phyloP scores from a whole-genome alignment of 2,329 filamentous ascomycete species.

The Ceratocystiopsis sp. region DNA sequence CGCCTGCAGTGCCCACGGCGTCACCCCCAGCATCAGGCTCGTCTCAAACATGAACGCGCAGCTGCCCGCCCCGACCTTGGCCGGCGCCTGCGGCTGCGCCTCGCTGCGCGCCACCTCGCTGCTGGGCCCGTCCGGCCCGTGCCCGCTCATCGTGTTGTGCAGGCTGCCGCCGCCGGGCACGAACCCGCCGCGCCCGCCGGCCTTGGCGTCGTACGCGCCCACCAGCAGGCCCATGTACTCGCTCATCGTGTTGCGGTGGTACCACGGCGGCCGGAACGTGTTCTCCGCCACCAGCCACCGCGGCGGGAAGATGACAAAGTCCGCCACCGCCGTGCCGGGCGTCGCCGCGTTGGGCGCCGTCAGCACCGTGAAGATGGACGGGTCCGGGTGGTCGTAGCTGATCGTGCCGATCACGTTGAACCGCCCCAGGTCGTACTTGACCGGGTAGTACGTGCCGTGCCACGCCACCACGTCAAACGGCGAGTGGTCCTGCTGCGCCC shows the following conservation, averaged over 20 bases:
- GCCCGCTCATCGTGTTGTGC: constrained; percentile 58
- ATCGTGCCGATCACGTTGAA: constrained; percentile 61
- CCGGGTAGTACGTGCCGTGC: constrained; percentile 67
- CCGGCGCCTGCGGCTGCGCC: constrained; percentile 28
- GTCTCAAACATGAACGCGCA: constrained; percentile 57
- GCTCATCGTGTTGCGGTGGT: constrained; percentile 51
- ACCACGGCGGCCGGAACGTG: constrained; percentile 57
- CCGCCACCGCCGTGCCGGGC: constrained; percentile 46
- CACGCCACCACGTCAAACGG: constrained; percentile 68
- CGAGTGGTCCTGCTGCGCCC: constrained; percentile 44
- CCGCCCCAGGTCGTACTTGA: constrained; percentile 65
- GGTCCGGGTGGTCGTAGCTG: constrained; percentile 63
- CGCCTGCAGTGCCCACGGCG: constrained; percentile 47
- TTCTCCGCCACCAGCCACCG: constrained; percentile 53
- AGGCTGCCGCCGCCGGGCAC: constrained; percentile 41
- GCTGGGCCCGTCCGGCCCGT: constrained; percentile 40
- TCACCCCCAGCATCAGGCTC: constrained; percentile 53
- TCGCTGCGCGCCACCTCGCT: constrained; percentile 38
- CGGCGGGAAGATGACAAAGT: constrained; percentile 59
- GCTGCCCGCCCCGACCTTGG: constrained; percentile 41
- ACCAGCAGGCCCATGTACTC: constrained; percentile 47
- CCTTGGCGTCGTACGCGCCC: constrained; percentile 46
- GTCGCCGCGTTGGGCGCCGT: constrained; percentile 44
- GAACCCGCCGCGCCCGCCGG: constrained; percentile 37
- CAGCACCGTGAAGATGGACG: constrained; percentile 59